Base-by-base conservation (phyloP, 108 stramenopile genomes). In the Discostella stelligeroides region DNA sequence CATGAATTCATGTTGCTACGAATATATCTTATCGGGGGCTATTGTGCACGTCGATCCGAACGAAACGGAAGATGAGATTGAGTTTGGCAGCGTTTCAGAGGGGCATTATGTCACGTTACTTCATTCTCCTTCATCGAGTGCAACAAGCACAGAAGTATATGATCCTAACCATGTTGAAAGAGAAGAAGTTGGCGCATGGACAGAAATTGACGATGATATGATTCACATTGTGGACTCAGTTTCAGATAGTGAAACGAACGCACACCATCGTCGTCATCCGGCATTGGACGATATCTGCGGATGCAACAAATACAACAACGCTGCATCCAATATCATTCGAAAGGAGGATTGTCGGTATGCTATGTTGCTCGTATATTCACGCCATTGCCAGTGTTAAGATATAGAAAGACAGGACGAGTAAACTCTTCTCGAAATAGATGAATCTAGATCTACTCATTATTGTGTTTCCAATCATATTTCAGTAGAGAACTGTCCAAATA, bases 71-170 rank as follows among this genome's bases (percentile, higher is more conserved):
- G 43, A 51, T 13, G 60, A 67, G 1, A 15, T 18, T 24, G 64
- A 20, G 8, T 71, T 66, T 66, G 77, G 77, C 41, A 51, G 60
- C 43, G 48, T 42, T 21, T 13, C 48, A 0, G 77, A 71, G 60
- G 77, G 77, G 1, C 77, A 79, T 50, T 79, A 79, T 28, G 77
- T 79, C 3, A 67, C 77, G 14, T 66, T 65, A 43, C 24, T 70
- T 30, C 30, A 48, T 28, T 47, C 43, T 8, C 18, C 49, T 14
- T 37, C 20, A 39, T 21, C 55, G 12, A 30, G 4, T 12, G 25
- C 14, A 15, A 29, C 28, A 8, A 29, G 24, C 7, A 14, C 54
- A 27, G 4, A 29, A 12, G 54, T 12, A 29, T n/a, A 34, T 56
- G 55, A 56, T 14, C 15, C 13, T 10, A 17, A 40, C 25, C 7